Evolutionary conservation across 2,329 filamentous ascomycete species (phyloP).

Genomic region (Elsinoe necatrix): DNA sequence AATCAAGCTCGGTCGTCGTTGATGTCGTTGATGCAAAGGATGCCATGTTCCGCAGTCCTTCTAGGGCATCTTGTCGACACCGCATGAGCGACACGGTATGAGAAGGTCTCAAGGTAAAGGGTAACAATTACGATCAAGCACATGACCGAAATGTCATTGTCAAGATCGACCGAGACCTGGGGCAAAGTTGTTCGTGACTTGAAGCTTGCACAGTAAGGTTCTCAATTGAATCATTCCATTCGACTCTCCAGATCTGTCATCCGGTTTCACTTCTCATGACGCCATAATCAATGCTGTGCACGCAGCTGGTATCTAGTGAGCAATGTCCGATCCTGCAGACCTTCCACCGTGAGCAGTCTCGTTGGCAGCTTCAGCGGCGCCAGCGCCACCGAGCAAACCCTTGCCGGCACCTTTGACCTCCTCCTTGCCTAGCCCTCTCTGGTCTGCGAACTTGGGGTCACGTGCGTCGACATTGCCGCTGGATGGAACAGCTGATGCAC

Average conservation of each 20-base stretch:
- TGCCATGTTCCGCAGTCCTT: no score
- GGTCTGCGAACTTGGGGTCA: constrained; percentile 29
- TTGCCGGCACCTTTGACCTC: constrained; percentile 21
- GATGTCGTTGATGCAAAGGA: no score
- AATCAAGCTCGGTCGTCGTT: no score
- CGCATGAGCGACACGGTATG: no score
- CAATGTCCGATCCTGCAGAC: neutral
- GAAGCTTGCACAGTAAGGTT: no score
- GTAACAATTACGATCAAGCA: neutral
- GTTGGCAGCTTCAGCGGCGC: neutral
- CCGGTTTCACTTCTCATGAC: neutral
- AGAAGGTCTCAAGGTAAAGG: neutral
- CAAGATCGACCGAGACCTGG: no score
- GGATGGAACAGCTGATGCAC: constrained; percentile 25
- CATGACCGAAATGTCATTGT: neutral
- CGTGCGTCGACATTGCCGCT: constrained; percentile 25
- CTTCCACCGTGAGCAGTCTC: neutral
- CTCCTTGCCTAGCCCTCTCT: constrained; percentile 33
- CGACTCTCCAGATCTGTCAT: neutral
- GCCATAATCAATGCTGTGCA: neutral
- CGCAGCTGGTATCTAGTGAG: neutral
- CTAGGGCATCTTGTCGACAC: no score
- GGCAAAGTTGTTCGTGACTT: no score
- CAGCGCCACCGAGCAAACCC: constrained; percentile 1
- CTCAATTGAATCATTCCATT: no score